A percentile compares a stretch with the other conserved stretches of the same genome.
Conservation (phyloP, 805 yeast genomes). For the Candida argentea region DNA sequence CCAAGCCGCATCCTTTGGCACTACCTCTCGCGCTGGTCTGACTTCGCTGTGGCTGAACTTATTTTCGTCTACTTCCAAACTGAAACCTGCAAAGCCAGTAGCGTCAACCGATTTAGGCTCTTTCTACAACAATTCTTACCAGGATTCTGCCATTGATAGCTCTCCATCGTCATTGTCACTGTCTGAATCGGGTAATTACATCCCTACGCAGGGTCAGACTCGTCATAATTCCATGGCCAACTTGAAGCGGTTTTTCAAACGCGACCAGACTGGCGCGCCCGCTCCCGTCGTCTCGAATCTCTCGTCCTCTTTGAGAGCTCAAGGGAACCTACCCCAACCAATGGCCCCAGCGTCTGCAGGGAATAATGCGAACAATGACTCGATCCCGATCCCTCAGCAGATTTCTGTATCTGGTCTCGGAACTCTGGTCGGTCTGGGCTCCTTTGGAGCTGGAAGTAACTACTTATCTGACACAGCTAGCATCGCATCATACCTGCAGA, state of each 20-base stretch:
- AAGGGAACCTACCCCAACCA: conserved; percentile 1
- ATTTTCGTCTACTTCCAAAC: conserved; percentile 31
- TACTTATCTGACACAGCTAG: conserved; percentile 17
- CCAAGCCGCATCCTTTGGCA: conserved; percentile 32
- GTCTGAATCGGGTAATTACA: conserved; percentile 8
- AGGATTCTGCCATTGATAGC: conserved; percentile 16
- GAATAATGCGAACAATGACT: too few species aligned
- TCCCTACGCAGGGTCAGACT: conserved; percentile 37
- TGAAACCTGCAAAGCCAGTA: conserved; percentile 18
- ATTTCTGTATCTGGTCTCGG: too few species aligned
- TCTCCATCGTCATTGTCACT: conserved; percentile 20
- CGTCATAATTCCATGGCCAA: conserved; percentile 76
- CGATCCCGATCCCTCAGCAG: too few species aligned
- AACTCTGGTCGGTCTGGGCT: conserved; percentile 5
- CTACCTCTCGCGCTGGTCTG: conserved; percentile 29
- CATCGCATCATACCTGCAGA: conserved; percentile 24
- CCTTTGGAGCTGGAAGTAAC: conserved; percentile 7
- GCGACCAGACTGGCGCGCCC: conserved; percentile 16
- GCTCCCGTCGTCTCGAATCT: conserved; percentile 11
- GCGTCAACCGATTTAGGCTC: conserved; percentile 33
- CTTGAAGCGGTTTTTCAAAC: conserved; percentile 61
- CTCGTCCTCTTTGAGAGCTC: conserved; percentile 14
- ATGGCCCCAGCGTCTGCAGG: neutral
- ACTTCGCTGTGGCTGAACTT: conserved; percentile 41
- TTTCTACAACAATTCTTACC: conserved; percentile 28